These are phyloP conservation scores for Spirogloea muscicola DNA, from an alignment of 139 green algal species.

Conservation along the genomic window DNA sequence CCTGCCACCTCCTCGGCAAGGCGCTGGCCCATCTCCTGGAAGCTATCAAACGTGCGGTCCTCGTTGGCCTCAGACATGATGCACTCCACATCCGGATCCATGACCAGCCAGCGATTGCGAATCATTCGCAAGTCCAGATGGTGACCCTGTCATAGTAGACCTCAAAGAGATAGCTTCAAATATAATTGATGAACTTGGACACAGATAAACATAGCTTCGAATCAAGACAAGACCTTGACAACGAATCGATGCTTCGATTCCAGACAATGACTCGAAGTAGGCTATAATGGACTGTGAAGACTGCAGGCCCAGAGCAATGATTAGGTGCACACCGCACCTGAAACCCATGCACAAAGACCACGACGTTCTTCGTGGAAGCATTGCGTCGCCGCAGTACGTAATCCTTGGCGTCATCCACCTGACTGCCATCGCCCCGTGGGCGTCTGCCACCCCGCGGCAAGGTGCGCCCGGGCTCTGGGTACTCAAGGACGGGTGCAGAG, in stretches of 20 bases:
- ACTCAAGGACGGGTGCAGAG: neutral
- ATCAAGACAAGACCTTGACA: neutral
- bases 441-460: too few species aligned
- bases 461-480: too few species aligned
- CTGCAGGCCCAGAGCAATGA: neutral
- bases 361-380: conserved; percentile 20
- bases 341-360: conserved; percentile 47
- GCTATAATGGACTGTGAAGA: neutral
- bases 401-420: neutral
- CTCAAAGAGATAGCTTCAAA: neutral
- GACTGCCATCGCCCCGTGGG: neutral
- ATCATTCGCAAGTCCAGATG: conserved; percentile 59
- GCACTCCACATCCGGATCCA: conserved; percentile 57
- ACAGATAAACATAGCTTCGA: neutral
- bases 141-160: conserved; percentile 27
- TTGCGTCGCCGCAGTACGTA: neutral
- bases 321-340: conserved; percentile 7
- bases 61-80: conserved; percentile 52
- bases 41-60: conserved; percentile 37
- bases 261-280: neutral
- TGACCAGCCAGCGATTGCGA: conserved; percentile 50
- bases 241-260: neutral
- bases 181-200: neutral
- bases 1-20: conserved; percentile 43
- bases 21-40: conserved; percentile 41